phyloP scores from a whole-genome alignment of 345 rosid genomes.

The Gynandropsis gynandra region DNA sequence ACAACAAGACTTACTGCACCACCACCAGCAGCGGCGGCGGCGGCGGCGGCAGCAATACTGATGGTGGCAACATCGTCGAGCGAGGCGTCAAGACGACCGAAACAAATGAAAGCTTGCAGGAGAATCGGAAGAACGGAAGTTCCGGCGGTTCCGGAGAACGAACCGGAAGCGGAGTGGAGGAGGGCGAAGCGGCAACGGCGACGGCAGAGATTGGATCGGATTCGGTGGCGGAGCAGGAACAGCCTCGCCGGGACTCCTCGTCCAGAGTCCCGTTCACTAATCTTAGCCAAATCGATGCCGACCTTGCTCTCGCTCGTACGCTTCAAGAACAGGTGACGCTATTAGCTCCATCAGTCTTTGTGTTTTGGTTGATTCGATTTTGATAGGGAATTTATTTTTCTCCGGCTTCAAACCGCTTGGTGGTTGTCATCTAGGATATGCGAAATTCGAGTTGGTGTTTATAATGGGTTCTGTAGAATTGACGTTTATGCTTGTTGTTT shows the following conservation, averaged over 20 bases:
- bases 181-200: conserved; percentile 30
- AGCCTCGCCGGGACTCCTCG: conserved; percentile 36
- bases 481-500: conserved; percentile 10
- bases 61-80: conserved; percentile 23
- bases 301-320: conserved; percentile 85
- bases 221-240: conserved; percentile 23
- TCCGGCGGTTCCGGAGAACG: conserved; percentile 20
- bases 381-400: conserved; percentile 12
- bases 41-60: background rate
- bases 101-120: conserved; percentile 18
- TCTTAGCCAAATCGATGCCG: conserved; percentile 84
- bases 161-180: conserved; percentile 21
- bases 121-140: conserved; percentile 17
- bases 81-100: conserved; percentile 25
- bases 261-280: conserved; percentile 69
- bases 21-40: background rate
- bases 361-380: background rate
- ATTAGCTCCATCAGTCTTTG: background rate
- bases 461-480: background rate
- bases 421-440: background rate
- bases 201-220: conserved; percentile 25
- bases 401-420: conserved; percentile 1
- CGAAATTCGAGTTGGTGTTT: background rate
- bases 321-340: conserved; percentile 78
- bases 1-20: conserved; percentile 3